Base-by-base conservation (phyloP, 805 yeast genomes). In the Teunomyces cretensis region DNA sequence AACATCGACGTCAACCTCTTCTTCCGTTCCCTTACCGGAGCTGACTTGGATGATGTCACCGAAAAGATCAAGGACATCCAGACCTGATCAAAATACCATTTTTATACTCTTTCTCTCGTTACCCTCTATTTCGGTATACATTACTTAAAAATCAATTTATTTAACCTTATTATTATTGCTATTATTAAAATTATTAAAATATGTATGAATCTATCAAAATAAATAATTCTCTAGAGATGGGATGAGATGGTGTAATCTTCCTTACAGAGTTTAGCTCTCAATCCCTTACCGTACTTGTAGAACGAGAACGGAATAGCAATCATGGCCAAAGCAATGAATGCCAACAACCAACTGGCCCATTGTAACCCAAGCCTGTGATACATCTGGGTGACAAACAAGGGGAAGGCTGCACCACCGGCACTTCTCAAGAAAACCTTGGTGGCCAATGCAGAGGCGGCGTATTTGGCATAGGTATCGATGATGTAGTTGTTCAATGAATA, bases 401-500 rank as follows among this genome's bases (percentile, higher is more conserved):
- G 91, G 77, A 86, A 85, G 0, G 90, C 92, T 22, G 90, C 92
- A 71, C 94, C 95, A 57, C 90, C 91, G 15, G 89, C 86, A 55
- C 85, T 77, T 74, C 95, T 78, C 55, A 86, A 70, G 57, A 86
- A 86, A 26, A 86, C 92, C 61, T 86, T 86, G 4, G 92, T 85
- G 12, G 92, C 92, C 54, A 86, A 72, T 0, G 94, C 94, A 47
- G 84, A 76, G 7, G 94, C 89, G 4, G 92, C 91, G 58, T 76
- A 84, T 58, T 84, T 81, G 43, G 88, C 85, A 66, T 90, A 89
- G 32, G 96, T 86, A 66, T 90, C 97, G 61, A 90, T 88, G 65
- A 90, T 91, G 60, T 91, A 88, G 68, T 86, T 86, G 69, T 86
- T 79, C 49, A 78, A 62, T 1, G 83, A 76, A 58, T 79, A 78